These are phyloP conservation scores for Berberis thunbergii DNA, from an alignment of 164 flowering plant genomes.

Conservation along the genomic window DNA sequence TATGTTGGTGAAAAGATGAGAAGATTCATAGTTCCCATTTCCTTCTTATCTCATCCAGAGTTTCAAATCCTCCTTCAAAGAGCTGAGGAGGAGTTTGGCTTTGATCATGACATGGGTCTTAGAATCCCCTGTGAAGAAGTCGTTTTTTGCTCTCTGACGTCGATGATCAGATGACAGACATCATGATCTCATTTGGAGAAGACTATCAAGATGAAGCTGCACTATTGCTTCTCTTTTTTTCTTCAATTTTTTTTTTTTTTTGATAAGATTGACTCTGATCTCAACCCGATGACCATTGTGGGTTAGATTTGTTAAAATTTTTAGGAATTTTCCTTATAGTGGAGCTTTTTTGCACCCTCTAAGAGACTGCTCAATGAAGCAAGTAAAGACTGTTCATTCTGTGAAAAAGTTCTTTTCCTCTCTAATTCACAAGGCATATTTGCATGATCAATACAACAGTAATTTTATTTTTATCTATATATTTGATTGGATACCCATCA, in stretches of 20 bases:
- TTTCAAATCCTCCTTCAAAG: conserved; percentile 52
- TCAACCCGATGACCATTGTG: conserved; percentile 8
- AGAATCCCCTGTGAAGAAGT: conserved; percentile 70
- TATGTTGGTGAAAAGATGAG: conserved; percentile 63
- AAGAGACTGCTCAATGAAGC: conserved; percentile 19
- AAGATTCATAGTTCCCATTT: conserved; percentile 64
- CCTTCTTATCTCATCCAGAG: conserved; percentile 49
- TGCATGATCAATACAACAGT: no score
- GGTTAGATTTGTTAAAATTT: conserved; percentile 25
- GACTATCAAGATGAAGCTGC: conserved; percentile 20
- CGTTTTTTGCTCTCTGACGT: conserved; percentile 50
- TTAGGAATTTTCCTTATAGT: conserved; percentile 28
- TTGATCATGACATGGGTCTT: conserved; percentile 70
- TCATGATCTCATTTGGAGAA: background rate
- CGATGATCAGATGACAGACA: conserved; percentile 26
- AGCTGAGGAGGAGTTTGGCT: conserved; percentile 78
- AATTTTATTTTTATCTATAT: no score
- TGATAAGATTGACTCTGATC: background rate
- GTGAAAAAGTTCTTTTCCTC: background rate
- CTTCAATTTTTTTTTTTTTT: background rate
- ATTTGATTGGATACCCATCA: no score
- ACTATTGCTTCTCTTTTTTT: conserved; percentile 16
- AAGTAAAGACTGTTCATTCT: background rate
- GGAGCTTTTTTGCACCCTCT: conserved; percentile 41
- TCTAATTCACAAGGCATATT: no score